Evolutionary conservation across 1,284 basidiomycete genomes (phyloP), one percentile per base, ranked within the genome.

Genomic region (Thelephora terrestris): DNA sequence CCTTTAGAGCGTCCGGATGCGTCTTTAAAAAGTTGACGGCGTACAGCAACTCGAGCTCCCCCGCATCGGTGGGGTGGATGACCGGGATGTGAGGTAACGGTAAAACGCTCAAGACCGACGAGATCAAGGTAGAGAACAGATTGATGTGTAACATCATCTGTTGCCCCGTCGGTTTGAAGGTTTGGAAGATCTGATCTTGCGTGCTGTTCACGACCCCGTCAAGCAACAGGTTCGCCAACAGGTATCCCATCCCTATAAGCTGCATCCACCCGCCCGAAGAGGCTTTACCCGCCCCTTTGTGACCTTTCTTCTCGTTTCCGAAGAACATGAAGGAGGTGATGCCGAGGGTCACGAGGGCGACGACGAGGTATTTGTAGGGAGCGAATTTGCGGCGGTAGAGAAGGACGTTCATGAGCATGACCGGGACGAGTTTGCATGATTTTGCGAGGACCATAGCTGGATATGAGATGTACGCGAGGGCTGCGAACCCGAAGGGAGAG

Each of bases 81-180:
- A 81, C 80, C n/a, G 81, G 85, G 53, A 90, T 85, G 55, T 84
- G 76, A 3, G 85, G 81, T 34, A 85, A 66, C 2, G 84, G 81
- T 21, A 91, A 73, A 2, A 82, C 64, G 10, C 84, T 79, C 32
- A 92, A 73, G 32, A 78, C 62, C 5, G 76, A 67, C 7, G 82
- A 81, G 52, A 92, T 65, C 35, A 79, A 43, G 2, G 90, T 88
- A 62, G 85, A 85, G 66, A 92, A 84, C 25, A 84, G 60, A 64
- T 95, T 95, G 66, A 97, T 97, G 79, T 85, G 95, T 63, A 99
- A 85, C 96, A 99, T 99, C 93, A 99, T 97, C 64, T 99, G 95
- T 63, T 96, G 93, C 4, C 96, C 96, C 0, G 84, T 81, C 18
- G 94, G 79, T 36, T 77, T 75, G 67, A 83, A 80, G 20, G 73